phyloP scores from a whole-genome alignment of 2,329 filamentous ascomycete genomes.

The Colletotrichum limetticola region DNA sequence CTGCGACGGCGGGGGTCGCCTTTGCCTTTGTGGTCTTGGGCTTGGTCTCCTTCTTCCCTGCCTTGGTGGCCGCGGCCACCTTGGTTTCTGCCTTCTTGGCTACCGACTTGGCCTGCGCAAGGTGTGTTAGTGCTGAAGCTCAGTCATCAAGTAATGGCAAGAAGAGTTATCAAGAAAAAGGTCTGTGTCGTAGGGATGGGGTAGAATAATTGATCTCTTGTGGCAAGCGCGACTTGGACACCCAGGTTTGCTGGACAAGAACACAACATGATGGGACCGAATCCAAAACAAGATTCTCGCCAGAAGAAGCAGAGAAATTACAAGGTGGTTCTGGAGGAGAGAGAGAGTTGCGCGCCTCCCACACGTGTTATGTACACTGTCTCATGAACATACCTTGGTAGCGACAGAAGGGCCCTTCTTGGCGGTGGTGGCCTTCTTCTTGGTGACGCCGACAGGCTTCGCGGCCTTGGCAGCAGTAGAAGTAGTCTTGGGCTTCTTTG shows the following conservation, averaged over 20 bases:
- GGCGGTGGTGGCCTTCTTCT: conserved; percentile 32
- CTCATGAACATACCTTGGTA: conserved; percentile 22
- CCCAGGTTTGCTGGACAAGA: background rate
- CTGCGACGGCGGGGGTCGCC: conserved; percentile 10
- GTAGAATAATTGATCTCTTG: background rate
- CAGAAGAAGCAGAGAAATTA: background rate
- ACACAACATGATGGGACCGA: background rate
- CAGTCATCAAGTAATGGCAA: background rate
- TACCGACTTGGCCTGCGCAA: conserved; percentile 28
- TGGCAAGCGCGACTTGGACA: background rate
- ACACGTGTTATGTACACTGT: background rate
- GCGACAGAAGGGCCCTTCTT: conserved; percentile 34
- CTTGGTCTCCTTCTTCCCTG: conserved; percentile 35
- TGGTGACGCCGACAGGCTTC: conserved; percentile 35
- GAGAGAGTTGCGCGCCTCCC: background rate
- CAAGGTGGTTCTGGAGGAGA: background rate
- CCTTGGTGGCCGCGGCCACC: conserved; percentile 20
- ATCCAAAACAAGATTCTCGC: background rate
- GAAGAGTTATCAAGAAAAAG: background rate
- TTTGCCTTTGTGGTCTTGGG: conserved; percentile 31
- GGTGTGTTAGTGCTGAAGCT: background rate
- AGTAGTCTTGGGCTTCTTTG: conserved; percentile 23
- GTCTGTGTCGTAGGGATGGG: background rate
- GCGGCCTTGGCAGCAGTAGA: conserved; percentile 21
- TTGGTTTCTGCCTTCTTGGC: conserved; percentile 34